Evolutionary conservation across 805 yeast species (phyloP).

Genomic region (Saturnispora mendoncae): DNA sequence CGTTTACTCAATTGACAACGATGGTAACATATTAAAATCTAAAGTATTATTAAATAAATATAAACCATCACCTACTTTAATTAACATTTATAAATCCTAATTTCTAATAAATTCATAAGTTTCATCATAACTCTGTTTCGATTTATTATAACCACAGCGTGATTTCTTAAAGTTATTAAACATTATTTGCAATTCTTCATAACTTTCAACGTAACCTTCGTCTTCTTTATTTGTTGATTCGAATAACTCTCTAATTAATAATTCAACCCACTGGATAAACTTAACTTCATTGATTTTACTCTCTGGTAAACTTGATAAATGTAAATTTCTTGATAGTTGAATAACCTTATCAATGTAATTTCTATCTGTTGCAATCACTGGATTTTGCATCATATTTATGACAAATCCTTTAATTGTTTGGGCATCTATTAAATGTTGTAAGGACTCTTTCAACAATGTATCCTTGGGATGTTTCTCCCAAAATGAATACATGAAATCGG

Average conservation of each 20-base stretch:
- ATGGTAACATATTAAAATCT: constrained; percentile 2
- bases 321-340: constrained; percentile 12
- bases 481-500: constrained; percentile 17
- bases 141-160: neutral
- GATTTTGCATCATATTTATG: constrained; percentile 11
- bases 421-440: constrained; percentile 4
- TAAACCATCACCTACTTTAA: constrained; percentile 1
- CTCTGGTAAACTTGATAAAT: constrained; percentile 7
- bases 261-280: constrained; percentile 14
- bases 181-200: constrained; percentile 2
- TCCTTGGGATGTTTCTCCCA: constrained; percentile 23
- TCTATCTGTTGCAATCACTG: constrained; percentile 12
- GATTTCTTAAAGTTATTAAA: constrained; percentile 1
- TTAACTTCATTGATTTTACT: constrained; percentile 9
- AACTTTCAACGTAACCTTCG: constrained; percentile 4
- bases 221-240: constrained; percentile 8
- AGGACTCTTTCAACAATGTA: constrained; percentile 11
- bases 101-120: neutral
- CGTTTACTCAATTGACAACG: neutral
- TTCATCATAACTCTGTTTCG: neutral
- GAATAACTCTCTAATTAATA: constrained; percentile 15
- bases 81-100: neutral
- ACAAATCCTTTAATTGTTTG: constrained; percentile 8
- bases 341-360: constrained; percentile 9
- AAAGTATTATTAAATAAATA: neutral